Evolutionary conservation across 257 asterid genomes (phyloP).

Genomic region (Datura wrightii): DNA sequence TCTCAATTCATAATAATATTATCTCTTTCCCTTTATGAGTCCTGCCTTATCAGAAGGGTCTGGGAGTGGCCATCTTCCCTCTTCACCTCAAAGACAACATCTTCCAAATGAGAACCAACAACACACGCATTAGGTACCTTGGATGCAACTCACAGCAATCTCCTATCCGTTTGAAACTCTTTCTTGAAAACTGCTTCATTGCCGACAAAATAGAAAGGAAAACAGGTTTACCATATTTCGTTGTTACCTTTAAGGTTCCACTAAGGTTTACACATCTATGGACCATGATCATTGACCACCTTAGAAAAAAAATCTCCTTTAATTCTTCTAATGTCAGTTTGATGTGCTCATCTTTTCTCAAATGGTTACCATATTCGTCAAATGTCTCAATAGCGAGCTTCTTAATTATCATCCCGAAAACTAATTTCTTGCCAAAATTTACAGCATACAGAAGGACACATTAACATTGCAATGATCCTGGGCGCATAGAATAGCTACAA

Average conservation of each 20-base stretch:
- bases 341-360: conserved; percentile 51
- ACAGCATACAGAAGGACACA: conserved; percentile 37
- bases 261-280: conserved; percentile 47
- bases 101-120: conserved; percentile 62
- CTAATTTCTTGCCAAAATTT: conserved; percentile 33
- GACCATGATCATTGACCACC: conserved; percentile 52
- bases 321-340: conserved; percentile 57
- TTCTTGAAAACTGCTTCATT: conserved; percentile 40
- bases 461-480: conserved; percentile 47
- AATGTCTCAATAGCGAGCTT: conserved; percentile 59
- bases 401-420: conserved; percentile 62
- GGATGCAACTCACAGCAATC: conserved; percentile 53
- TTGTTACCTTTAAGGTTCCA: conserved; percentile 49
- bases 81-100: conserved; percentile 61
- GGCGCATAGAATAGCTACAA: conserved; percentile 50
- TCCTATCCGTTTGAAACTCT: conserved; percentile 49
- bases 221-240: conserved; percentile 49
- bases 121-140: conserved; percentile 48
- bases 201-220: conserved; percentile 45
- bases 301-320: conserved; percentile 34
- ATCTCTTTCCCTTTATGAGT: conserved; percentile 49
- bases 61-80: conserved; percentile 56
- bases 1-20: neutral
- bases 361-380: conserved; percentile 64
- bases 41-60: conserved; percentile 52